phyloP scores from a whole-genome alignment of 305 asterid species.

The Coffea humblotiana region DNA sequence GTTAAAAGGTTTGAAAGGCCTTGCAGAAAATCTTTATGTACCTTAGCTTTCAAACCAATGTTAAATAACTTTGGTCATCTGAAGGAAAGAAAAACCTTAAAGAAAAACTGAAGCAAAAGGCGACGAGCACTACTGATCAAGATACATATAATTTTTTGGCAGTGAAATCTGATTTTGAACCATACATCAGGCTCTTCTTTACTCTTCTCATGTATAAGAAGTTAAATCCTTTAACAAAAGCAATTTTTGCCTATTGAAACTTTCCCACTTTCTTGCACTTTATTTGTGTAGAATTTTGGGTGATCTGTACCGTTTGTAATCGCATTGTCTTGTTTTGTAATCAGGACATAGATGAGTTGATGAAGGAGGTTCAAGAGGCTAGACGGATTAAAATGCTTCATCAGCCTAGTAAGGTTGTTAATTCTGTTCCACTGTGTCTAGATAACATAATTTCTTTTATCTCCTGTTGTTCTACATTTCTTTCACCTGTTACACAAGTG shows the following conservation, averaged over 20 bases:
- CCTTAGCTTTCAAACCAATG: not conserved
- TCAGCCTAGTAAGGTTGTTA: constrained; percentile 86
- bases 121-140: not conserved
- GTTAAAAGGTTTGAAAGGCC: not conserved
- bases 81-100: not conserved
- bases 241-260: not conserved
- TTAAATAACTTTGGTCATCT: not conserved
- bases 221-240: not conserved
- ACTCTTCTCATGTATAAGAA: not conserved
- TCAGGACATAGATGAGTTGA: constrained; percentile 87
- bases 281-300: not conserved
- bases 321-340: constrained; percentile 10
- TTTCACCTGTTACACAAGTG: not conserved
- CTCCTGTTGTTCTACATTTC: not conserved
- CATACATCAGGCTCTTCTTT: not conserved
- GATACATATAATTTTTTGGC: not conserved
- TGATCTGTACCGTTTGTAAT: not conserved
- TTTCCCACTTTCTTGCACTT: not conserved
- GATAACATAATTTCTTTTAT: not conserved
- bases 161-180: not conserved
- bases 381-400: constrained; percentile 97
- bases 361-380: constrained; percentile 97
- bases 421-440: constrained; percentile 18
- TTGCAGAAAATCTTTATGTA: not conserved
- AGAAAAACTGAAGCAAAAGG: not conserved